These are phyloP conservation scores for Neonectria magnoliae DNA, from an alignment of 2,329 filamentous ascomycete species.

Conservation along the genomic window DNA sequence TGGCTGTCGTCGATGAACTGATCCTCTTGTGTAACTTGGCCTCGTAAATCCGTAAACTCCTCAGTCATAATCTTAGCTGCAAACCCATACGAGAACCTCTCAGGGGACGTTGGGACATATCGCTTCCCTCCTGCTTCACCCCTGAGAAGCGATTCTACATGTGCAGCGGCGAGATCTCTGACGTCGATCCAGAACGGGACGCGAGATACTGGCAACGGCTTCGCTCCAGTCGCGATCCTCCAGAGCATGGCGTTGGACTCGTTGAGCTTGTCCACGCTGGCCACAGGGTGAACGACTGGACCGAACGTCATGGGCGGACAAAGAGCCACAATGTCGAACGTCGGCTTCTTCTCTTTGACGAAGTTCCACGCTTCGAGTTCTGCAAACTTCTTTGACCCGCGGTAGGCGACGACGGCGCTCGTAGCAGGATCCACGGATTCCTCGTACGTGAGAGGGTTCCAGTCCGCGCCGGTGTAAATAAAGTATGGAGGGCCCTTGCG, in stretches of 20 bases:
- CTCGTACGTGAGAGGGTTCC: constrained; percentile 65
- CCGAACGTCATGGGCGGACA: constrained; percentile 59
- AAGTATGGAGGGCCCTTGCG: constrained; percentile 61
- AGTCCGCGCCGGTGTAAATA: constrained; percentile 63
- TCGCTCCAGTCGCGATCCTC: constrained; percentile 49
- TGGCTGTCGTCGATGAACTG: constrained; percentile 50
- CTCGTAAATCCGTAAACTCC: constrained; percentile 51
- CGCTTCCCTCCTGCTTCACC: constrained; percentile 51
- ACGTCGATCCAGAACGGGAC: constrained; percentile 59
- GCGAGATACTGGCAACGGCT: constrained; percentile 48
- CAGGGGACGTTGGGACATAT: constrained; percentile 52
- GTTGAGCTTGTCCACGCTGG: constrained; percentile 49
- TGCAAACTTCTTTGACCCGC: constrained; percentile 49
- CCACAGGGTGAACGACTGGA: constrained; percentile 53
- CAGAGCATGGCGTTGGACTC: constrained; percentile 55
- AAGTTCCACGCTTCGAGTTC: constrained; percentile 50
- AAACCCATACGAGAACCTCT: constrained; percentile 57
- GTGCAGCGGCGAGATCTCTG: constrained; percentile 56
- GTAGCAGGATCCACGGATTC: constrained; percentile 53
- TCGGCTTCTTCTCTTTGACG: constrained; percentile 46
- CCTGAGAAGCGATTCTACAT: constrained; percentile 53
- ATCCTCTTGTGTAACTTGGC: constrained; percentile 45
- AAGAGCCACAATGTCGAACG: constrained; percentile 56
- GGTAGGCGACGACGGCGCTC: constrained; percentile 53
- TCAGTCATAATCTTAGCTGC: constrained; percentile 55